A percentile compares a stretch with the other conserved stretches of the same genome.
Evolutionary conservation across 495 filamentous ascomycete genomes (phyloP).

Genomic region (Lentithecium fluviatile): DNA sequence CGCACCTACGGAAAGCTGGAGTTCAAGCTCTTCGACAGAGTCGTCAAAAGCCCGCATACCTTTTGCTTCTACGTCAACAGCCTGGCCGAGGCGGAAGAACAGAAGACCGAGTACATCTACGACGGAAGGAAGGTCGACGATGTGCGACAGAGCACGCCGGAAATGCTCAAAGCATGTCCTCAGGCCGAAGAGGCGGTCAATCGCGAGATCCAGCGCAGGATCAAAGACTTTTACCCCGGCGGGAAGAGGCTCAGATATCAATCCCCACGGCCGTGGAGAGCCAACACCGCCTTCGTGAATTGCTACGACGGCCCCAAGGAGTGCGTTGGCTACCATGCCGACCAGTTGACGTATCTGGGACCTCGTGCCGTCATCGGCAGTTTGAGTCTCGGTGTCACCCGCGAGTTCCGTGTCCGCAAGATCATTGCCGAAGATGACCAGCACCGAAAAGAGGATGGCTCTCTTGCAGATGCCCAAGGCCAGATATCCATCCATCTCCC

Average conservation of each 20-base stretch:
- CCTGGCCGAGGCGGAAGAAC: slow-evolving; percentile 56
- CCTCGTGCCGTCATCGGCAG: slow-evolving; percentile 86
- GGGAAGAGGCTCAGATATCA: slow-evolving; percentile 77
- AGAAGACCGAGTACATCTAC: slow-evolving; percentile 79
- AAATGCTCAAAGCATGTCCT: slow-evolving; percentile 63
- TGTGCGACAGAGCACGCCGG: slow-evolving; percentile 68
- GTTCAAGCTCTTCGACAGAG: slow-evolving; percentile 83
- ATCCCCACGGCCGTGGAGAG: slow-evolving; percentile 67
- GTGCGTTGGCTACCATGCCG: slow-evolving; percentile 85
- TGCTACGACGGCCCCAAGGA: slow-evolving; percentile 79
- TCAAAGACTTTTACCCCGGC: slow-evolving; percentile 58
- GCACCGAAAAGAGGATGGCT: slow-evolving; percentile 35
- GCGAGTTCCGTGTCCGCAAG: slow-evolving; percentile 85
- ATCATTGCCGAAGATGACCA: slow-evolving; percentile 60
- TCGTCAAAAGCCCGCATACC: slow-evolving; percentile 78
- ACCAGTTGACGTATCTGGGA: slow-evolving; percentile 90
- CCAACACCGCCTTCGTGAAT: slow-evolving; percentile 92
- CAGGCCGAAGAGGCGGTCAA: slow-evolving; percentile 75
- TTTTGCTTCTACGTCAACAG: slow-evolving; percentile 76
- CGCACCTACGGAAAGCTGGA: slow-evolving; percentile 67
- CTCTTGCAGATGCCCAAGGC: slow-evolving; percentile 62
- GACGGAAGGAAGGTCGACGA: slow-evolving; percentile 73
- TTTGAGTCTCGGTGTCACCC: slow-evolving; percentile 79
- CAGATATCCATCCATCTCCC: slow-evolving; percentile 90
- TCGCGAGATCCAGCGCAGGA: slow-evolving; percentile 63